phyloP scores from a whole-genome alignment of 768 basidiomycete species.

The Serendipita indica region DNA sequence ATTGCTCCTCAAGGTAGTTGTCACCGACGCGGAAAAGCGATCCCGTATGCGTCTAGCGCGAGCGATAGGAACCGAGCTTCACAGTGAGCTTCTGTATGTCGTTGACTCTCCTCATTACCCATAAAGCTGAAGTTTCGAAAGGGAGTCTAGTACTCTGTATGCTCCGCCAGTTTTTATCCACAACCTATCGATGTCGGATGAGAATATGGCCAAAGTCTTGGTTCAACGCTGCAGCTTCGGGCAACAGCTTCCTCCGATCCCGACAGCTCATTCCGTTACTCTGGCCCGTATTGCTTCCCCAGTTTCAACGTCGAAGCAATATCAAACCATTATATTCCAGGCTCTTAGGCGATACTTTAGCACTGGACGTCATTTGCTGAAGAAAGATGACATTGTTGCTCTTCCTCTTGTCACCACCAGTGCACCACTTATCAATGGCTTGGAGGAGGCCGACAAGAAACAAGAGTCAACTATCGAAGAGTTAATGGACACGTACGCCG shows the following conservation, averaged over 20 bases:
- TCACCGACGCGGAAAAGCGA: slow-evolving; percentile 29
- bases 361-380: slow-evolving; percentile 38
- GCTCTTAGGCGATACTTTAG: slow-evolving; percentile 53
- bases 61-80: slow-evolving; percentile 27
- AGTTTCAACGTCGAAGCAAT: slow-evolving; percentile 44
- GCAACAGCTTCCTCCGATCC: slow-evolving; percentile 41
- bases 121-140: no score
- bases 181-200: slow-evolving; percentile 22
- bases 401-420: slow-evolving; percentile 45
- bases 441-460: slow-evolving; percentile 18
- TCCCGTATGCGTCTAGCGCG: slow-evolving; percentile 38
- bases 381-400: slow-evolving; percentile 59
- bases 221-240: slow-evolving; percentile 48
- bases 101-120: no score
- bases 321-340: slow-evolving; percentile 45
- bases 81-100: slow-evolving; percentile 29
- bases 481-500: slow-evolving; percentile 1
- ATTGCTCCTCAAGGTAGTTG: slow-evolving; percentile 29
- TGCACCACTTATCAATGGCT: slow-evolving; percentile 13
- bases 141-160: neutral
- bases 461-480: neutral
- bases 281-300: slow-evolving; percentile 73
- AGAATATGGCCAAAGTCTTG: slow-evolving; percentile 1
- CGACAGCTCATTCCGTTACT: slow-evolving; percentile 52
- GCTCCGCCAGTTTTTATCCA: neutral